Evolutionary conservation across 78 protist species (phyloP).

Genomic region (Ministeria vibrans): DNA sequence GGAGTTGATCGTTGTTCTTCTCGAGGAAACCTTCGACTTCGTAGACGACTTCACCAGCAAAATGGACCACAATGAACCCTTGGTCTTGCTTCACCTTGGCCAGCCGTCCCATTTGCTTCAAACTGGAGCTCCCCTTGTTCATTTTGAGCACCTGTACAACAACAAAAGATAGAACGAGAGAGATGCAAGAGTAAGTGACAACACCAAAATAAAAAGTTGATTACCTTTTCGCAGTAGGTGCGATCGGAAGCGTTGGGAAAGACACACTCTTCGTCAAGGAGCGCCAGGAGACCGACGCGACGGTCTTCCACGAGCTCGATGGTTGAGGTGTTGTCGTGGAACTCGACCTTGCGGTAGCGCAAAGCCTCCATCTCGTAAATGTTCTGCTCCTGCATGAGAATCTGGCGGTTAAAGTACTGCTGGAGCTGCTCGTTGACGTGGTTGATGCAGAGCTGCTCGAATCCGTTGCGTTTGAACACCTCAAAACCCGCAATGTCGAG

Average conservation of each 20-base stretch:
- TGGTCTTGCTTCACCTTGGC: background rate
- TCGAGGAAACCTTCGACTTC: conserved; percentile 26
- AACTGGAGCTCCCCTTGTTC: too few relatives aligned
- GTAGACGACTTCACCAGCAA: conserved; percentile 45
- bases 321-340: conserved; percentile 67
- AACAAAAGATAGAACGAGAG: too few relatives aligned
- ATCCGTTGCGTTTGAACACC: conserved; percentile 28
- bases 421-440: conserved; percentile 68
- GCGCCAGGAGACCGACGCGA: conserved; percentile 56
- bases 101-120: too few relatives aligned
- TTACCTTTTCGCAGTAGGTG: too few relatives aligned
- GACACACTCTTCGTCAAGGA: conserved; percentile 70
- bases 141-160: too few relatives aligned
- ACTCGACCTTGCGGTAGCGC: conserved; percentile 71
- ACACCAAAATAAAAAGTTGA: too few relatives aligned
- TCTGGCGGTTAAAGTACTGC: conserved; percentile 37
- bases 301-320: conserved; percentile 76
- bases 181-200: too few relatives aligned
- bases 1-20: conserved; percentile 51
- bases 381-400: conserved; percentile 78
- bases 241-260: conserved; percentile 3
- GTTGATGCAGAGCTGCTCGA: conserved; percentile 68
- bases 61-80: conserved; percentile 36
- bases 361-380: conserved; percentile 71
- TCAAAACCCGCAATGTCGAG: conserved; percentile 82